Evolutionary conservation across 257 asterid genomes (phyloP).

Genomic region (Solanum piurae): DNA sequence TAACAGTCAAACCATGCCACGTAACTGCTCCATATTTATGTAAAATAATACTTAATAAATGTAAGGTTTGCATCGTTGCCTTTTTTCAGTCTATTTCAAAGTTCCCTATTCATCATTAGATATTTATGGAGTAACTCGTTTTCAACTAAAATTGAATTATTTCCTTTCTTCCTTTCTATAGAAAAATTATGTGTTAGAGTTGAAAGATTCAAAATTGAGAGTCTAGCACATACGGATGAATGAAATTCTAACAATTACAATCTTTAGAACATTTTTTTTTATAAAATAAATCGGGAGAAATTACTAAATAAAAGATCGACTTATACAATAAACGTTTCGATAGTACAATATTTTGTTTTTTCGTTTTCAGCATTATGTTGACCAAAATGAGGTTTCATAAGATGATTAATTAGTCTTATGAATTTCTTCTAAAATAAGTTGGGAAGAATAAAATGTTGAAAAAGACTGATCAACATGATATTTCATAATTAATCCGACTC

Average conservation of each 20-base stretch:
- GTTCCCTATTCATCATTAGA: not conserved
- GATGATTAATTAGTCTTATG: not conserved
- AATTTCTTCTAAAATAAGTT: not conserved
- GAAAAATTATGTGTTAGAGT: not conserved
- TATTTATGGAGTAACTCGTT: not conserved
- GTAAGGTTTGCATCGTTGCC: not conserved
- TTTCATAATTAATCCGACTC: not conserved
- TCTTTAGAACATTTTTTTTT: too few relatives aligned
- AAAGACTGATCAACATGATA: not conserved
- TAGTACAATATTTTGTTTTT: not conserved
- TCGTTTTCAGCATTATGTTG: not conserved
- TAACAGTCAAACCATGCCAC: constrained; percentile 3
- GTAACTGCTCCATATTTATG: not conserved
- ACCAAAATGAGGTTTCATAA: not conserved
- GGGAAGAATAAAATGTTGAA: not conserved
- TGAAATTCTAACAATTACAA: too few relatives aligned
- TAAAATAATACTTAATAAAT: not conserved
- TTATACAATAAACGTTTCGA: not conserved
- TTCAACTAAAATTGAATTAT: not conserved
- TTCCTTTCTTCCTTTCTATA: too few relatives aligned
- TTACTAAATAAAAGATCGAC: not conserved
- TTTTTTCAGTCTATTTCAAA: not conserved
- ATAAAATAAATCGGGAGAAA: too few relatives aligned
- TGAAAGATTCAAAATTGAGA: not conserved
- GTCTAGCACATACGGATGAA: not conserved